Percentiles rank a stretch among this genome's conserved stretches.
Conservation (phyloP, 2,329 filamentous ascomycete genomes). For the Magnaporthales sp. region DNA sequence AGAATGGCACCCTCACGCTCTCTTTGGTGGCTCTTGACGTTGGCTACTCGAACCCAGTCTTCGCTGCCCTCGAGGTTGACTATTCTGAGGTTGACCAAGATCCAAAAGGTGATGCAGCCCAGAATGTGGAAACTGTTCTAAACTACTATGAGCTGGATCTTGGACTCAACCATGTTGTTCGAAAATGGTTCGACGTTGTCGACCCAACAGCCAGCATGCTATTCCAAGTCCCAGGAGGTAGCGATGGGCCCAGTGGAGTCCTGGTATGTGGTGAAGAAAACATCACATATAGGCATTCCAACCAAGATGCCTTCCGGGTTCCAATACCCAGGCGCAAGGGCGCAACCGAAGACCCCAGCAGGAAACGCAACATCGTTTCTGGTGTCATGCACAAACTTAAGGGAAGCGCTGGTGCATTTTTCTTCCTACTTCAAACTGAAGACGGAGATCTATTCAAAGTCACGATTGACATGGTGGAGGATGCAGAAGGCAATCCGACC, state of each 20-base stretch:
- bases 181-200: constrained; percentile 92
- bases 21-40: constrained; percentile 85
- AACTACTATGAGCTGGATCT: constrained; percentile 98
- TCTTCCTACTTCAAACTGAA: constrained; percentile 91
- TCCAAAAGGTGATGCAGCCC: constrained; percentile 70
- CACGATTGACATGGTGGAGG: constrained; percentile 82
- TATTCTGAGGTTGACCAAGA: constrained; percentile 90
- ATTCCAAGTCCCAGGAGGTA: constrained; percentile 91
- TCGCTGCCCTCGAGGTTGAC: constrained; percentile 89
- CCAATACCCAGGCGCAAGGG: constrained; percentile 82
- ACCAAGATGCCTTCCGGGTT: constrained; percentile 81
- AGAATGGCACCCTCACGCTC: constrained; percentile 82
- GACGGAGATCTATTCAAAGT: constrained; percentile 99
- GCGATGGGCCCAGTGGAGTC: constrained; percentile 88
- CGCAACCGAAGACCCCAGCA: constrained; percentile 81
- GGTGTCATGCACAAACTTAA: constrained; percentile 98
- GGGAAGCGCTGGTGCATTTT: constrained; percentile 74
- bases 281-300: constrained; percentile 94
- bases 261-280: constrained; percentile 91
- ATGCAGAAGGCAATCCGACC: constrained; percentile 67
- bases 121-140: constrained; percentile 78
- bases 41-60: constrained; percentile 94
- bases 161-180: constrained; percentile 91
- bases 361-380: constrained; percentile 78
- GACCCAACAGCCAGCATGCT: constrained; percentile 82